phyloP scores from a whole-genome alignment of 2,329 filamentous ascomycete species.

The Hymenoscyphus linearis region DNA sequence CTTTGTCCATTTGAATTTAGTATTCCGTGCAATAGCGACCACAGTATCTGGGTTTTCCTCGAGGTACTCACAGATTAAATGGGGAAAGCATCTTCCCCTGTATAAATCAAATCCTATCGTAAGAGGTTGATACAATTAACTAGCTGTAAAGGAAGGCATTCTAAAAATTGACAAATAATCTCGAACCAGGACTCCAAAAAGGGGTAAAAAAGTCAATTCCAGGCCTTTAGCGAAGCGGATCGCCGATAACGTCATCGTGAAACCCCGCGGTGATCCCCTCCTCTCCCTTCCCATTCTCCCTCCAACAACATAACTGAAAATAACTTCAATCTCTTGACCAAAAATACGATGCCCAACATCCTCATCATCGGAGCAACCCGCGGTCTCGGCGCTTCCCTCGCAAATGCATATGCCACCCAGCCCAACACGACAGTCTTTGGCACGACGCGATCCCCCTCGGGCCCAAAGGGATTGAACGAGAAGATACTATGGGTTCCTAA shows the following conservation, averaged over 20 bases:
- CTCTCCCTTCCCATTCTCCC: neutral
- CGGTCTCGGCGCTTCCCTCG: slow-evolving; percentile 59
- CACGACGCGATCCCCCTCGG: slow-evolving; percentile 47
- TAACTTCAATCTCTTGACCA: neutral
- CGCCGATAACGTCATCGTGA: neutral
- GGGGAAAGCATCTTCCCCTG: no score
- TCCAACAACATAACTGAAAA: neutral
- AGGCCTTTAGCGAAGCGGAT: neutral
- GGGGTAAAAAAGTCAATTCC: neutral
- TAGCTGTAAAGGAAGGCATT: no score
- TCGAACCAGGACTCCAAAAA: neutral
- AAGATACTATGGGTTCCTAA: slow-evolving; percentile 51
- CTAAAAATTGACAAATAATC: neutral
- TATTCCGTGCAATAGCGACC: no score
- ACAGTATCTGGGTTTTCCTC: no score
- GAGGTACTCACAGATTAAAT: no score
- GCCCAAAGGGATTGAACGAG: slow-evolving; percentile 37
- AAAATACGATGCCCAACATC: slow-evolving; percentile 30
- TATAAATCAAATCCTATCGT: no score
- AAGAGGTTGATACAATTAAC: neutral
- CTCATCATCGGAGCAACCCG: slow-evolving; percentile 65
- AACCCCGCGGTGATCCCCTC: neutral
- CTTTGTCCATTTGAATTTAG: no score
- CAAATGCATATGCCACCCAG: slow-evolving; percentile 49
- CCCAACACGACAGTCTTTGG: slow-evolving; percentile 49